Percentiles rank a stretch among this genome's conserved stretches.
Conservation (phyloP, 257 asterid genomes). For the Forsythia viridissima region DNA sequence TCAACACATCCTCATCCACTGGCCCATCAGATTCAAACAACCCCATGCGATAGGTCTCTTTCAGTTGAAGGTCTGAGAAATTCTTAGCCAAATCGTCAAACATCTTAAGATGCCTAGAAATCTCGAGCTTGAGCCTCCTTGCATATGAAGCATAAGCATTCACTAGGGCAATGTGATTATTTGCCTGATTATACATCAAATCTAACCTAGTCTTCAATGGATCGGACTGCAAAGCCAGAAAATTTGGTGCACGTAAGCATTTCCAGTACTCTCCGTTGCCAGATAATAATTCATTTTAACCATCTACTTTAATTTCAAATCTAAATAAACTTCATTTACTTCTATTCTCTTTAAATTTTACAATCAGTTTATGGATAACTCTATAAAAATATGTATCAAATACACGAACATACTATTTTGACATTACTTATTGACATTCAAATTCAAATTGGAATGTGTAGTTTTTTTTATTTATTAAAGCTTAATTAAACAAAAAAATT, state of each 20-base stretch:
- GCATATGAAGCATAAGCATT: constrained; percentile 90
- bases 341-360: neutral
- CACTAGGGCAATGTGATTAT: constrained; percentile 77
- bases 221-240: constrained; percentile 74
- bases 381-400: neutral
- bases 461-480: neutral
- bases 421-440: neutral
- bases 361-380: neutral
- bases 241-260: constrained; percentile 55
- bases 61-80: constrained; percentile 69
- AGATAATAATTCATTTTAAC: constrained; percentile 19
- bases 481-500: neutral
- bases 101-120: constrained; percentile 82
- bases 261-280: constrained; percentile 57
- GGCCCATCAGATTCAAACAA: constrained; percentile 80
- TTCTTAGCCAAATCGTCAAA: constrained; percentile 82
- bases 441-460: neutral
- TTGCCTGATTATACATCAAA: constrained; percentile 77
- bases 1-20: constrained; percentile 82
- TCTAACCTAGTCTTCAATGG: constrained; percentile 85
- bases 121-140: constrained; percentile 87
- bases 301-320: neutral
- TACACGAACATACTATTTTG: neutral
- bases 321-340: neutral
- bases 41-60: constrained; percentile 57